Conservation (phyloP, 129 eudicot genomes). For the Artemisia tridentata region DNA sequence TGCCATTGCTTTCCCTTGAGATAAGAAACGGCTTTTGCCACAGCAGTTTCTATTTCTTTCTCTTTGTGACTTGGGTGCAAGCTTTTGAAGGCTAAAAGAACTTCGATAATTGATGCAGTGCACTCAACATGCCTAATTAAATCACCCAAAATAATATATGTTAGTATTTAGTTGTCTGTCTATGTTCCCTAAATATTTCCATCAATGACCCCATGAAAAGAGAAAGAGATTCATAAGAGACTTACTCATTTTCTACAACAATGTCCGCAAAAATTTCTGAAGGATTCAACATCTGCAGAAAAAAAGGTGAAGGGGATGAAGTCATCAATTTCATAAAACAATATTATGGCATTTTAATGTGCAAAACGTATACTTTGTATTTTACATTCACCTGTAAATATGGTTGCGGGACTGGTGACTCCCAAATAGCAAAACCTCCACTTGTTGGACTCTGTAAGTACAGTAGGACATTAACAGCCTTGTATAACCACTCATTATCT, state of each 20-base stretch:
- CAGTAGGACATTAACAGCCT: conserved; percentile 42
- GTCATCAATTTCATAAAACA: neutral
- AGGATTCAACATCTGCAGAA: conserved; percentile 43
- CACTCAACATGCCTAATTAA: conserved; percentile 58
- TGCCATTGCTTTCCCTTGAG: conserved; percentile 29
- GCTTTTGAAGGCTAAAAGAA: conserved; percentile 42
- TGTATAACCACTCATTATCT: conserved; percentile 32
- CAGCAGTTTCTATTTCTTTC: conserved; percentile 51
- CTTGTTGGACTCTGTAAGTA: conserved; percentile 43
- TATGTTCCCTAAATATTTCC: neutral
- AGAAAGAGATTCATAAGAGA: neutral
- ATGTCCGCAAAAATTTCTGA: conserved; percentile 48
- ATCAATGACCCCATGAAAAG: neutral
- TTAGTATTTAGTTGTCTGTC: conserved; percentile 4
- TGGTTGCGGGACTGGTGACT: conserved; percentile 44
- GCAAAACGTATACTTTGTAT: no score
- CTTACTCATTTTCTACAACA: conserved; percentile 51
- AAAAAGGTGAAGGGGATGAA: neutral
- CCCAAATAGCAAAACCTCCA: conserved; percentile 58
- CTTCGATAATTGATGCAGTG: conserved; percentile 55
- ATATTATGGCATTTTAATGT: no score
- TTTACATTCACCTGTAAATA: conserved; percentile 33
- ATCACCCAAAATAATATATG: conserved; percentile 4
- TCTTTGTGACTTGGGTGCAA: conserved; percentile 47
- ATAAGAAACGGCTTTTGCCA: conserved; percentile 36